Percentiles rank a stretch among this genome's conserved stretches.
phyloP scores from a whole-genome alignment of 164 flowering plant species.

The Piper betle region DNA sequence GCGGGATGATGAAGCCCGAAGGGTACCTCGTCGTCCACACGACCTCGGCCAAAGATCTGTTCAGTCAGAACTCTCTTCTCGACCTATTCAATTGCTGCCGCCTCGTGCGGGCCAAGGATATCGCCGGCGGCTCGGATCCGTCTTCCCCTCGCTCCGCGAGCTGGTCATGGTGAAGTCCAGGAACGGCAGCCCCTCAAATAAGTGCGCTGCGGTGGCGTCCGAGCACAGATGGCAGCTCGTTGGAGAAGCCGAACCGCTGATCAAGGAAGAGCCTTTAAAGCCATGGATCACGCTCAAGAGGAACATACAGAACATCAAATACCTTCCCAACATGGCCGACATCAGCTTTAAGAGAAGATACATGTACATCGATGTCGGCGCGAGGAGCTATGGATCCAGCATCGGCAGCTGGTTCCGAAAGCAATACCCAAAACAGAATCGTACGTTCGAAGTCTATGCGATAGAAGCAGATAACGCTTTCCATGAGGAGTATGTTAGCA shows the following conservation, averaged over 20 bases:
- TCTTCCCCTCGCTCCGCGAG: slow-evolving; percentile 41
- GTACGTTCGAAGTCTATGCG: slow-evolving; percentile 75
- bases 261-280: slow-evolving; percentile 76
- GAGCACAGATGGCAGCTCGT: slow-evolving; percentile 51
- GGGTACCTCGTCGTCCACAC: slow-evolving; percentile 73
- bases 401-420: slow-evolving; percentile 94
- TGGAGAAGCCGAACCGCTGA: slow-evolving; percentile 62
- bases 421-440: slow-evolving; percentile 91
- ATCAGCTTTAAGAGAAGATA: slow-evolving; percentile 67
- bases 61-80: slow-evolving; percentile 65
- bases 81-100: slow-evolving; percentile 57
- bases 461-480: slow-evolving; percentile 85
- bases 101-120: slow-evolving; percentile 33
- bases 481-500: slow-evolving; percentile 40
- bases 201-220: slow-evolving; percentile 39
- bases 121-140: slow-evolving; percentile 41
- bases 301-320: slow-evolving; percentile 64
- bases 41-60: slow-evolving; percentile 45
- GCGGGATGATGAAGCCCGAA: slow-evolving; percentile 69
- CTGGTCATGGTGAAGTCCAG: slow-evolving; percentile 46
- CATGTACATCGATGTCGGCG: slow-evolving; percentile 87
- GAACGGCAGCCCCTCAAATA: slow-evolving; percentile 8
- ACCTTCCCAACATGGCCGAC: slow-evolving; percentile 66
- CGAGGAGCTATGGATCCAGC: slow-evolving; percentile 93
- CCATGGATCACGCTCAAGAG: slow-evolving; percentile 89